Base-by-base conservation (phyloP, 805 yeast species). In the Schizosaccharomyces osmophilus region DNA sequence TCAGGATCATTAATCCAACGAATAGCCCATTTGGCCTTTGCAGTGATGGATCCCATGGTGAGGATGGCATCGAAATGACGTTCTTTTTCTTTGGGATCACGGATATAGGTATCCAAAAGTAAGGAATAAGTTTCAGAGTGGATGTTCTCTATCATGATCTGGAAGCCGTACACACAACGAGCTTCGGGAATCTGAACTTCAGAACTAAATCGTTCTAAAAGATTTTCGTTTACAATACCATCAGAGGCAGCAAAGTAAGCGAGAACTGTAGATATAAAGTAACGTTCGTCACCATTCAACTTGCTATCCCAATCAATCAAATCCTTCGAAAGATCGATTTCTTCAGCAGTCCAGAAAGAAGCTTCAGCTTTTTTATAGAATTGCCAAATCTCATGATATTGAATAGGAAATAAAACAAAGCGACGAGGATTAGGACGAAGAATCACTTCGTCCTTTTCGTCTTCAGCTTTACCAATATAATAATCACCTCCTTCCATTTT, bases 321-420 rank as follows among this genome's bases (percentile, higher is more conserved):
- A 73, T 90, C 98, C 78, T 90, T 93, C 62, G 94, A 83, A 66
- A 90, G 80, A 74, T 90, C 98, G 66, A 90, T 88, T 76, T 93
- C 98, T 77, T 90, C 98, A 59, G 97, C 97, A 51, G 97, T 93
- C 98, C 98, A 90, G 80, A 90, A 90, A 5, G 97, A 90, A 17
- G 98, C 98, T 78, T 93, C 98, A 61, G 97, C 97, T 76, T 90
- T 87, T 79, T 90, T 90, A 76, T 90, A 90, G 79, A 94, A 89
- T 74, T 90, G 95, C 97, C 97, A 90, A 73, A 90, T 86, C 61
- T 90, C 97, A 72, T 89, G 90, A 77, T 88, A 93, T 75, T 86
- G 85, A 75, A 90, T 87, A 67, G 98, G 98, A 82, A 89, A 89
- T 64, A 90, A 76, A 61, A 93, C 97, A 69, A 87, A 88, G 71